Evolutionary conservation across 148 eudicot genomes (phyloP).

Genomic region (Rheum nobile): DNA sequence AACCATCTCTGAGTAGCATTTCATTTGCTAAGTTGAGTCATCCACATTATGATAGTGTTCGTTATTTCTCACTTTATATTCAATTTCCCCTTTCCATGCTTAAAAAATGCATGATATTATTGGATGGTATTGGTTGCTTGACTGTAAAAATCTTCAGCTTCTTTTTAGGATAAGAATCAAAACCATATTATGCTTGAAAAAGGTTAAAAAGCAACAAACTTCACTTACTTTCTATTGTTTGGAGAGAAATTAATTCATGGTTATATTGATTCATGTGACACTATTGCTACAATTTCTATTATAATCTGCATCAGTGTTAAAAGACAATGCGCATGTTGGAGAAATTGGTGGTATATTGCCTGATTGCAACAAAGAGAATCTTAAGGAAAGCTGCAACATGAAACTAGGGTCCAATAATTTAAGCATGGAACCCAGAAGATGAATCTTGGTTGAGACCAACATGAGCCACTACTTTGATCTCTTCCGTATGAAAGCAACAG

Average conservation of each 20-base stretch:
- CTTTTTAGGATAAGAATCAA: neutral
- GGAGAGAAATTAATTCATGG: neutral
- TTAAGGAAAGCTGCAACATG: conserved; percentile 17
- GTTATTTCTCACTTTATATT: neutral
- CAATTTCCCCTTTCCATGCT: neutral
- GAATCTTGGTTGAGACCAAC: conserved; percentile 62
- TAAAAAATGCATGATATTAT: neutral
- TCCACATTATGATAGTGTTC: neutral
- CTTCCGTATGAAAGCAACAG: conserved; percentile 62
- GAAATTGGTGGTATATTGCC: conserved; percentile 22
- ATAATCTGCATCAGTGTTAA: conserved; percentile 22
- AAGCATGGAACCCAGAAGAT: conserved; percentile 53
- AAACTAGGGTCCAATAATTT: conserved; percentile 35
- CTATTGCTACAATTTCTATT: neutral
- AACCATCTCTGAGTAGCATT: neutral
- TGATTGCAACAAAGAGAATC: conserved; percentile 56
- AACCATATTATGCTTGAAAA: neutral
- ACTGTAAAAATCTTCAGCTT: neutral
- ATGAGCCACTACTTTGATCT: conserved; percentile 74
- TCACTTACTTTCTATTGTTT: neutral
- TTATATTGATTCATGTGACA: neutral
- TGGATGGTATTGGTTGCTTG: neutral
- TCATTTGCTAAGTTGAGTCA: neutral
- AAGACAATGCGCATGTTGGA: conserved; percentile 10
- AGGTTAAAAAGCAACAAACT: neutral